phyloP scores from a whole-genome alignment of 345 rosid species.

The Melastoma malabathricum region DNA sequence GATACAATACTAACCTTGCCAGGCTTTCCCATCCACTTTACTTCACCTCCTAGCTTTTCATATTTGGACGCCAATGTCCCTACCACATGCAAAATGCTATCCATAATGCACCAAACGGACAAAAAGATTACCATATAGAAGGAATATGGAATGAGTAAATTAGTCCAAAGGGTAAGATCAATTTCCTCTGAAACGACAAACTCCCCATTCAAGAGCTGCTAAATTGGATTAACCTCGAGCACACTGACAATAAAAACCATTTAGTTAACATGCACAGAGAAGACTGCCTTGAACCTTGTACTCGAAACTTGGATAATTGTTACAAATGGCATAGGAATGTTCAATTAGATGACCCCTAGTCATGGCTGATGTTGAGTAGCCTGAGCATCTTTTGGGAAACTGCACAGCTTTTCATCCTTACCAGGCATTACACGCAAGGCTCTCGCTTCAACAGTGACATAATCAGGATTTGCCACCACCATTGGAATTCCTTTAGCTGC shows the following conservation, averaged over 20 bases:
- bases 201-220: too few relatives aligned
- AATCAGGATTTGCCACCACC: constrained; percentile 95
- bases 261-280: too few relatives aligned
- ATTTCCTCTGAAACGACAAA: too few relatives aligned
- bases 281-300: too few relatives aligned
- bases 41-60: constrained; percentile 85
- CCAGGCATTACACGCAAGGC: constrained; percentile 82
- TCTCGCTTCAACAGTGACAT: constrained; percentile 86
- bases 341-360: neutral
- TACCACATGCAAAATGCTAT: constrained; percentile 6
- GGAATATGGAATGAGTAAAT: too few relatives aligned
- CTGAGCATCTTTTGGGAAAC: neutral
- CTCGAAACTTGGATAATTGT: neutral
- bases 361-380: neutral
- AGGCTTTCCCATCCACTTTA: constrained; percentile 97
- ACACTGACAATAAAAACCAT: too few relatives aligned
- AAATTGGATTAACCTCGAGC: too few relatives aligned
- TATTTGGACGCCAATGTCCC: constrained; percentile 76
- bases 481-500: constrained; percentile 66
- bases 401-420: constrained; percentile 14
- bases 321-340: neutral
- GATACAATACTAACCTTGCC: constrained; percentile 37
- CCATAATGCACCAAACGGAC: too few relatives aligned
- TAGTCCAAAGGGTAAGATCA: too few relatives aligned
- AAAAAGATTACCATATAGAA: too few relatives aligned